These are phyloP conservation scores for Agaricus bisporus DNA, from an alignment of 768 basidiomycete genomes.

Conservation along the genomic window DNA sequence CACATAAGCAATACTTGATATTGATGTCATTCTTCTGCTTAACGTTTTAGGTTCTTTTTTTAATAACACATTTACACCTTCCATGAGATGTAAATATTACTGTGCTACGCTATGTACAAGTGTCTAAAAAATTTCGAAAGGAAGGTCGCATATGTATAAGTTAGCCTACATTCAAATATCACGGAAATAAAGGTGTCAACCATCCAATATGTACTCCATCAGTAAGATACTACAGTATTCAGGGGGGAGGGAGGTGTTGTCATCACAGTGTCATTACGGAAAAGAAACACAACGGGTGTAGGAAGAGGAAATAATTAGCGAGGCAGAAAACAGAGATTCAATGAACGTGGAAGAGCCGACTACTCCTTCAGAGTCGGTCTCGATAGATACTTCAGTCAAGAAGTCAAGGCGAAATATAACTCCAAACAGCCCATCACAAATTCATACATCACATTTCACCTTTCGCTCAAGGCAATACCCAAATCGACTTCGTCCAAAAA, in stretches of 20 bases:
- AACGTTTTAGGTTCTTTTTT: too few species aligned
- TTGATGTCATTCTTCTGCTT: background rate
- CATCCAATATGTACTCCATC: conserved; percentile 9
- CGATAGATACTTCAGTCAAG: background rate
- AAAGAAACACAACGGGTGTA: background rate
- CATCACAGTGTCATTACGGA: conserved; percentile 9
- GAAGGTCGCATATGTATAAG: conserved; percentile 9
- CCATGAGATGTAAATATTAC: conserved; percentile 4
- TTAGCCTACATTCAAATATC: conserved; percentile 10
- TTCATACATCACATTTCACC: background rate
- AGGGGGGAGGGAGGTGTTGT: background rate
- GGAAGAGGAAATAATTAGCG: background rate
- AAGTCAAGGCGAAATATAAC: background rate
- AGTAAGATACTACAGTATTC: conserved; percentile 5
- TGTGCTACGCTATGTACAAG: conserved; percentile 1
- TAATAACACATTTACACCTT: background rate
- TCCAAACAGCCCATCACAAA: background rate
- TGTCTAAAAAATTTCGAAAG: background rate
- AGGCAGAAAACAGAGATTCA: background rate
- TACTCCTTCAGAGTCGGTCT: conserved; percentile 5
- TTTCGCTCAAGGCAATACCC: background rate
- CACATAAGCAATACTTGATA: background rate
- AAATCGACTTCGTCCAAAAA: background rate
- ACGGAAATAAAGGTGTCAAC: conserved; percentile 2
- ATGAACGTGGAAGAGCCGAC: conserved; percentile 10